A percentile compares a stretch with the other conserved stretches of the same genome.
Conservation (phyloP, 768 basidiomycete species). For the Russula olivacea region DNA sequence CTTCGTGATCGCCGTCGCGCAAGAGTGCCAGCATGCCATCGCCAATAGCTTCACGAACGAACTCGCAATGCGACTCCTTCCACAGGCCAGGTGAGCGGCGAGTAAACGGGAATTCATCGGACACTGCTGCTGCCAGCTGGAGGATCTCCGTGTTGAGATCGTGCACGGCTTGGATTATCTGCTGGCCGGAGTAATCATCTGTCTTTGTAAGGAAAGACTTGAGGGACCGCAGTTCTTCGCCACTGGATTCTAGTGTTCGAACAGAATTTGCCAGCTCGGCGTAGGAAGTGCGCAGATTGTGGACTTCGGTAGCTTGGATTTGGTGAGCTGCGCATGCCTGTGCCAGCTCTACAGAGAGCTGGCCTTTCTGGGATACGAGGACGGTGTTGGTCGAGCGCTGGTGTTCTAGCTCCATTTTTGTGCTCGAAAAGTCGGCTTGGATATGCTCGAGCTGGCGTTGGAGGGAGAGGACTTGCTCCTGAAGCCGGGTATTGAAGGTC, state of each 20-base stretch:
- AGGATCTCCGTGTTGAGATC: conserved; percentile 35
- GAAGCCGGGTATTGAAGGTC: conserved; percentile 19
- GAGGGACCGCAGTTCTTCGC: conserved; percentile 32
- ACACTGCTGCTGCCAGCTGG: conserved; percentile 33
- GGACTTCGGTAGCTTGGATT: conserved; percentile 19
- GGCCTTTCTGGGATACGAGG: conserved; percentile 24
- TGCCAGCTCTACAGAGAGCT: conserved; percentile 20
- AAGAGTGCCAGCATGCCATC: conserved; percentile 30
- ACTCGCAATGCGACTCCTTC: conserved; percentile 29
- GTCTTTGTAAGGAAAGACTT: conserved; percentile 35
- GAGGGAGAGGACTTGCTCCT: conserved; percentile 22
- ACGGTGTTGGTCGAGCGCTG: conserved; percentile 20
- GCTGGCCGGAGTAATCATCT: conserved; percentile 34
- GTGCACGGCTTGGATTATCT: conserved; percentile 33
- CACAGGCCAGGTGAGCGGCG: conserved; percentile 25
- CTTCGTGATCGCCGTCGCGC: conserved; percentile 29
- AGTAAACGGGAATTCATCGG: conserved; percentile 31
- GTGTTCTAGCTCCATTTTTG: conserved; percentile 24
- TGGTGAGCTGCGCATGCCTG: conserved; percentile 15
- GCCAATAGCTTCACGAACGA: conserved; percentile 30
- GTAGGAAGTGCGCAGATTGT: conserved; percentile 28
- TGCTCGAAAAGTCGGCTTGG: conserved; percentile 23
- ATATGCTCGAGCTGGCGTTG: conserved; percentile 25
- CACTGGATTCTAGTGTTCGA: conserved; percentile 23
- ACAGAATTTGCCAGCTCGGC: conserved; percentile 26